A percentile compares a stretch with the other conserved stretches of the same genome.
phyloP scores from a whole-genome alignment of 352 stramenopile genomes.

The Phytophthora hybrid region DNA sequence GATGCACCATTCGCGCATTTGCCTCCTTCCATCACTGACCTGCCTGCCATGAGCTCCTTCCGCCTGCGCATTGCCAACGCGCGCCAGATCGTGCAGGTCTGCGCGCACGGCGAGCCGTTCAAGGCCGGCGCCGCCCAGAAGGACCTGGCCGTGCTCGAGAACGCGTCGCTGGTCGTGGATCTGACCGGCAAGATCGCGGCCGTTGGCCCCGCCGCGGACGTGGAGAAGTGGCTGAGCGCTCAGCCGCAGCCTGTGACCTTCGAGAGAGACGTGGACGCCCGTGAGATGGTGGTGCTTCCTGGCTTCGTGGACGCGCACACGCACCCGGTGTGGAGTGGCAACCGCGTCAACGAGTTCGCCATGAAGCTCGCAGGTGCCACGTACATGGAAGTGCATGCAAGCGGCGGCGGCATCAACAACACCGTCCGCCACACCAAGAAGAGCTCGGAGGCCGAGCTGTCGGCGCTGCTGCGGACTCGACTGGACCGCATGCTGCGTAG shows the following conservation, averaged over 20 bases:
- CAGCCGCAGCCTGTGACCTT: conserved; percentile 76
- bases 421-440: conserved; percentile 74
- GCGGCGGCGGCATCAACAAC: conserved; percentile 82
- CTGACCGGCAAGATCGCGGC: conserved; percentile 64
- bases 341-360: conserved; percentile 86
- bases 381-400: conserved; percentile 88
- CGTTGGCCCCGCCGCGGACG: conserved; percentile 64
- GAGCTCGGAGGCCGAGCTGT: conserved; percentile 73
- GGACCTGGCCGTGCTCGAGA: conserved; percentile 66
- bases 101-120: conserved; percentile 62
- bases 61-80: conserved; percentile 73
- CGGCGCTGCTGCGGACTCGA: conserved; percentile 52
- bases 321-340: conserved; percentile 86
- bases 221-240: conserved; percentile 59
- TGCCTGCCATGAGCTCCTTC: conserved; percentile 68
- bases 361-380: conserved; percentile 89
- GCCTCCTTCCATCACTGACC: conserved; percentile 11
- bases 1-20: conserved; percentile 35
- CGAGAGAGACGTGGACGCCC: conserved; percentile 75
- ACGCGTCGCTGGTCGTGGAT: conserved; percentile 68
- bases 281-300: conserved; percentile 75
- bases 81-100: conserved; percentile 80
- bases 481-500: conserved; percentile 80
- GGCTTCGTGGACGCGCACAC: conserved; percentile 88
- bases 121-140: conserved; percentile 73